Evolutionary conservation across 2,329 filamentous ascomycete genomes (phyloP).

Genomic region (Rutstroemia sydowiana): DNA sequence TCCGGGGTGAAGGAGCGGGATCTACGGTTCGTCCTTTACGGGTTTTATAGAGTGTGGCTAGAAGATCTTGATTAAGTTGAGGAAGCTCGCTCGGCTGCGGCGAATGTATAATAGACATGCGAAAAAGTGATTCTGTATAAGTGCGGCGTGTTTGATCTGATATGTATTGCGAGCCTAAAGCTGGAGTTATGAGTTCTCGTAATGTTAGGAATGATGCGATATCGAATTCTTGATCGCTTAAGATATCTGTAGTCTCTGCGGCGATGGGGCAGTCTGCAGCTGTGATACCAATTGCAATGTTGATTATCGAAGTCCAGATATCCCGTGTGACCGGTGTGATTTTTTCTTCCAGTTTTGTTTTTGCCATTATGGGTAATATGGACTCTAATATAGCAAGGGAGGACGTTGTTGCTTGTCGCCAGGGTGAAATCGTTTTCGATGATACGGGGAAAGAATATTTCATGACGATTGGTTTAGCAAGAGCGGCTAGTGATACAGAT

Average conservation of each 20-base stretch:
- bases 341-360: slow-evolving; percentile 38
- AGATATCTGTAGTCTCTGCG: slow-evolving; percentile 39
- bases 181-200: slow-evolving; percentile 64
- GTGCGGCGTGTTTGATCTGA: slow-evolving; percentile 58
- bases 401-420: slow-evolving; percentile 71
- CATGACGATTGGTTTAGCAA: slow-evolving; percentile 62
- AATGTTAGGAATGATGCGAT: slow-evolving; percentile 65
- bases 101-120: slow-evolving; percentile 71
- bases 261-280: slow-evolving; percentile 51
- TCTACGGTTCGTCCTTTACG: slow-evolving; percentile 68
- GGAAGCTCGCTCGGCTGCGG: slow-evolving; percentile 54
- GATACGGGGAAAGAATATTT: slow-evolving; percentile 74
- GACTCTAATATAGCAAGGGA: slow-evolving; percentile 60
- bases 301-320: slow-evolving; percentile 66
- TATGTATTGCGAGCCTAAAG: slow-evolving; percentile 59
- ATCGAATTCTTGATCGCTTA: slow-evolving; percentile 73
- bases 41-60: slow-evolving; percentile 55
- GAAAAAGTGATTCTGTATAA: slow-evolving; percentile 72
- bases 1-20: slow-evolving; percentile 56
- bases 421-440: slow-evolving; percentile 65
- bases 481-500: slow-evolving; percentile 53
- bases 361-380: slow-evolving; percentile 53
- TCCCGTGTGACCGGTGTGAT: slow-evolving; percentile 43
- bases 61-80: slow-evolving; percentile 40
- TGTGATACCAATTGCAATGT: slow-evolving; percentile 61